Percentiles rank a stretch among this genome's conserved stretches.
Conservation (phyloP, 73 alveolate genomes). For the Uronychia setigera region DNA sequence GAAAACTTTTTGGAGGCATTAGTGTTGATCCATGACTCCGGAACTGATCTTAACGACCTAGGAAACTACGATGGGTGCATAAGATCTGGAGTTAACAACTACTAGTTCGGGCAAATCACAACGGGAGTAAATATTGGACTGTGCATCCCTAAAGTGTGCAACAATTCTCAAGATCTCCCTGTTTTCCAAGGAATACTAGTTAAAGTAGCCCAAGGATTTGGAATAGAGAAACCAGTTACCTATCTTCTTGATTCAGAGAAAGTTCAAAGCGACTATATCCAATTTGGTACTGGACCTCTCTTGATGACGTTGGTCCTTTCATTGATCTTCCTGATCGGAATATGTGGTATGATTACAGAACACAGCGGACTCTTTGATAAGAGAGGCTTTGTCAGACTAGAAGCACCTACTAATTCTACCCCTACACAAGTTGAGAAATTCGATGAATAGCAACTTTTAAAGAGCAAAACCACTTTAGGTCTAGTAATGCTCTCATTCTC, state of each 20-base stretch:
- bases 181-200: background rate
- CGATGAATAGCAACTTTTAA: background rate
- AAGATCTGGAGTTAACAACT: background rate
- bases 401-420: background rate
- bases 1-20: background rate
- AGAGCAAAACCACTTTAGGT: conserved; percentile 8
- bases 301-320: background rate
- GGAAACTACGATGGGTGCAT: conserved; percentile 53
- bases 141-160: conserved; percentile 12
- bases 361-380: conserved; percentile 7
- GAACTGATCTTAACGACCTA: conserved; percentile 19
- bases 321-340: conserved; percentile 1
- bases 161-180: background rate
- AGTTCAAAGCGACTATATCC: background rate
- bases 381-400: background rate
- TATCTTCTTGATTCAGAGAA: conserved; percentile 2
- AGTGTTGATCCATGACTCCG: conserved; percentile 12
- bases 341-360: background rate
- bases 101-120: background rate
- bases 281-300: conserved; percentile 7
- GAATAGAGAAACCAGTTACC: background rate
- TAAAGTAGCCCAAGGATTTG: background rate
- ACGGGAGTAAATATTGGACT: background rate
- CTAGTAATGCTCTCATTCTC: conserved; percentile 21
- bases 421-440: background rate